Conservation (phyloP, 208 protist genomes). For the Naegleria fowleri region DNA sequence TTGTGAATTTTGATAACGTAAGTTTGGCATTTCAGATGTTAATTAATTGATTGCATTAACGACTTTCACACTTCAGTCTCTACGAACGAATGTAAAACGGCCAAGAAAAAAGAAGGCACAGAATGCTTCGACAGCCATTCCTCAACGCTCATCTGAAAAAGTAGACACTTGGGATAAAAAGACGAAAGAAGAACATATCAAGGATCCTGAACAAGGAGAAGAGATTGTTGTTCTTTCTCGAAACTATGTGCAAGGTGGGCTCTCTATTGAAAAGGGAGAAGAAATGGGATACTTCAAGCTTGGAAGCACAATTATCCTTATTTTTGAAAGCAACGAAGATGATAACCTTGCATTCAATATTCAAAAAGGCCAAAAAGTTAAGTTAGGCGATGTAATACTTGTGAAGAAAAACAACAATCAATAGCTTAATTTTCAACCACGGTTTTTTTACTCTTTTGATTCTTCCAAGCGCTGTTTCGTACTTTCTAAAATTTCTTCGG, state of each 20-base stretch:
- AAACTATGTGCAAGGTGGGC: background rate
- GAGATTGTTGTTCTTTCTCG: background rate
- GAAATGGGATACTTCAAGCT: slow-evolving; percentile 58
- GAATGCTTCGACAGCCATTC: background rate
- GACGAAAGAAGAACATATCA: slow-evolving; percentile 7
- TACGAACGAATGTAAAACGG: background rate
- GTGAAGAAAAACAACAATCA: background rate
- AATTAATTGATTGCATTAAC: background rate
- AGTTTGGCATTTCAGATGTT: slow-evolving; percentile 15
- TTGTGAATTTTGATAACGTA: slow-evolving; percentile 46
- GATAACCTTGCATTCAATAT: background rate
- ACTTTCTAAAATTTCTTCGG: background rate
- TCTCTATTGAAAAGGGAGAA: slow-evolving; percentile 38
- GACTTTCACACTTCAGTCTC: background rate
- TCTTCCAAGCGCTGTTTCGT: background rate
- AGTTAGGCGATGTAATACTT: background rate
- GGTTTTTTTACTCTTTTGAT: too few relatives aligned
- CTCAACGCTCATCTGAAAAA: background rate
- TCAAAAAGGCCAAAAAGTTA: background rate
- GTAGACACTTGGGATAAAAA: background rate
- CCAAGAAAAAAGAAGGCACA: slow-evolving; percentile 22
- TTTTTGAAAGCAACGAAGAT: slow-evolving; percentile 49
- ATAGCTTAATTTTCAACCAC: background rate
- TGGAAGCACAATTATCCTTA: slow-evolving; percentile 59
- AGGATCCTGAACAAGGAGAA: background rate